Percentiles rank a stretch among this genome's conserved stretches.
These are phyloP conservation scores for Saccharomyces uvarum DNA, from an alignment of 1,139 yeast genomes.

Conservation along the genomic window DNA sequence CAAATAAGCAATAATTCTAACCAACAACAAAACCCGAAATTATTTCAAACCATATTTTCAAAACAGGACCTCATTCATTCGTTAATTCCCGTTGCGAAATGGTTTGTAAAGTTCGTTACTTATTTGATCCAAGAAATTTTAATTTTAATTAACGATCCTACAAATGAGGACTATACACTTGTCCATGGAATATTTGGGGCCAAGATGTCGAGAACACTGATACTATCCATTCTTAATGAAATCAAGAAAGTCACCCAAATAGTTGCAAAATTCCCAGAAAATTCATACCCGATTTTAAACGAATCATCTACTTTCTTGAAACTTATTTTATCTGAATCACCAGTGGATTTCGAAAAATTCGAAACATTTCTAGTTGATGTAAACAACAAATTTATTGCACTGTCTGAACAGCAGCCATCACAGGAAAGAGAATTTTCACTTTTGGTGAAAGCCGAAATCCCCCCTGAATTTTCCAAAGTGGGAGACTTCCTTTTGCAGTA, in stretches of 20 bases:
- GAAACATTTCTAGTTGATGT: slow-evolving; percentile 30
- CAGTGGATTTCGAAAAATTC: slow-evolving; percentile 30
- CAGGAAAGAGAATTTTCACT: slow-evolving; percentile 25
- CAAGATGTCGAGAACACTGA: slow-evolving; percentile 28
- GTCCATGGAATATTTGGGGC: slow-evolving; percentile 31
- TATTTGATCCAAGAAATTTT: slow-evolving; percentile 29
- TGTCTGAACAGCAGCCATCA: slow-evolving; percentile 24
- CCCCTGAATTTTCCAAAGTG: slow-evolving; percentile 19
- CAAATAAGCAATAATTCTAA: slow-evolving; percentile 19
- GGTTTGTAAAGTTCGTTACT: slow-evolving; percentile 31
- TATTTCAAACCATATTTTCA: slow-evolving; percentile 31
- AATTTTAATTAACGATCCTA: slow-evolving; percentile 23
- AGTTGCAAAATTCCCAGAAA: slow-evolving; percentile 30
- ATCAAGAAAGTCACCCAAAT: slow-evolving; percentile 28
- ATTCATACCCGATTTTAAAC: slow-evolving; percentile 29
- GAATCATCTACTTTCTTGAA: slow-evolving; percentile 30
- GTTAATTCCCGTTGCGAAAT: slow-evolving; percentile 30
- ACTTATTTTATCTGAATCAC: slow-evolving; percentile 28
- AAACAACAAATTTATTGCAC: slow-evolving; percentile 26
- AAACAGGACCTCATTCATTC: slow-evolving; percentile 32
- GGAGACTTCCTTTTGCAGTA: slow-evolving; percentile 25
- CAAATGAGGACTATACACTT: slow-evolving; percentile 18
- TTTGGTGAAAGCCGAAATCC: slow-evolving; percentile 29
- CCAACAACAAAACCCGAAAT: slow-evolving; percentile 22
- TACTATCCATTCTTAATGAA: slow-evolving; percentile 28